These are phyloP conservation scores for Teratosphaeria zuluensis DNA, from an alignment of 2,329 filamentous ascomycete genomes.

Conservation along the genomic window DNA sequence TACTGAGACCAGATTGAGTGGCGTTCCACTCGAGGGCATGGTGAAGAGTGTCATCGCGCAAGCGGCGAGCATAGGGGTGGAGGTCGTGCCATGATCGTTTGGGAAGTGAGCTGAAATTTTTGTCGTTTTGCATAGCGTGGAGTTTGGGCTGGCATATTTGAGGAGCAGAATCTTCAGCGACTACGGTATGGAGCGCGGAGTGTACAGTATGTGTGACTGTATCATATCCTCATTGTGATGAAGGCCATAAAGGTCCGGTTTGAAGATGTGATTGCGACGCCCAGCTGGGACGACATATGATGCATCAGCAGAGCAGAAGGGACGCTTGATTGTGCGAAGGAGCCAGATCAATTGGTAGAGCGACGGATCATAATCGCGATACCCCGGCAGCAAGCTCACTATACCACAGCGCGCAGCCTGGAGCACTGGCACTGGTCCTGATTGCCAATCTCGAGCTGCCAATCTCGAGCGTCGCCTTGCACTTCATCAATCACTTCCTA, in stretches of 20 bases:
- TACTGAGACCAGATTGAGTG: slow-evolving; percentile 38
- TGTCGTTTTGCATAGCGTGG: slow-evolving; percentile 3
- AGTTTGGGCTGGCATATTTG: not conserved
- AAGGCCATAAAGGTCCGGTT: not conserved
- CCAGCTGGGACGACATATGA: not conserved
- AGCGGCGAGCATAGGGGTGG: slow-evolving; percentile 41
- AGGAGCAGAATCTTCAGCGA: not conserved
- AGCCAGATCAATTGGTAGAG: not conserved
- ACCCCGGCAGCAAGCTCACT: not conserved
- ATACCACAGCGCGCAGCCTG: not conserved
- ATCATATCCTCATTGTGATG: not conserved
- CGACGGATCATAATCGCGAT: not conserved
- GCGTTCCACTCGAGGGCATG: slow-evolving; percentile 76
- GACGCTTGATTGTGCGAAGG: not conserved
- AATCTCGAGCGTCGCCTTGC: not conserved
- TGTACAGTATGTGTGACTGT: not conserved
- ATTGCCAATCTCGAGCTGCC: no score
- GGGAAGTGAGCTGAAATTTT: not conserved
- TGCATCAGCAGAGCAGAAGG: not conserved
- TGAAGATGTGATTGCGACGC: not conserved
- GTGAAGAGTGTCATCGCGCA: slow-evolving; percentile 58
- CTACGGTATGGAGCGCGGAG: not conserved
- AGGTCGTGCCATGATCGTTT: slow-evolving; percentile 37
- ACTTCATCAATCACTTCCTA: not conserved
- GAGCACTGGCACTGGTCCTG: not conserved